Base-by-base conservation (phyloP, 768 basidiomycete genomes). In the Tylopilus sp. region DNA sequence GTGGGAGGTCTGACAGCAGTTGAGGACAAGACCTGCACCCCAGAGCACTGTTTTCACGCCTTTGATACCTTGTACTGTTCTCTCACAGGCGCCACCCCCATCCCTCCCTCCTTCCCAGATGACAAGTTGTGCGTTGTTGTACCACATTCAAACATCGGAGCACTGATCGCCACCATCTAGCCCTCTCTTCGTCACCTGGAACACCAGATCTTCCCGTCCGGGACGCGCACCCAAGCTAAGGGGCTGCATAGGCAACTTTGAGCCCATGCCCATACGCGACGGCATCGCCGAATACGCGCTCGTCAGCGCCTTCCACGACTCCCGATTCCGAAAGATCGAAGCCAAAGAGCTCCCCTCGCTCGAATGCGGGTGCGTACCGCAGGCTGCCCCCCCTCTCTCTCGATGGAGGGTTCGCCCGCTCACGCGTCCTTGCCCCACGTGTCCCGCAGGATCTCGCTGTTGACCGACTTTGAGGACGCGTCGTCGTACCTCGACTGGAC, bases 171-270 rank as follows among this genome's bases (percentile, higher is more conserved):
- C 33, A 28, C 34, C 28, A 8, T 45, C 34, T 16, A 70, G 69
- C 71, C 93, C 95, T 13, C 77, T 99, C 50, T 99, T 99, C 71
- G 92, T 98, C 29, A 98, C 96, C 7, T 99, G 95, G 95, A 94
- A 92, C 71, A 86, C 82, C 41, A 80, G 79, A 54, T 77, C 81
- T 29, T 77, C 77, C 52, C 83, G 81, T 52, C 73, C 82, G 19
- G 84, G 83, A 29, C 79, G 82, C 53, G 67, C 80, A 21, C 76
- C 83, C 41, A 77, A 81, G 53, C 76, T 99, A 56, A 76, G 96
- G 48, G 96, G 96, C 43, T 99, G 96, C 73, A 98, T 99, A 61
- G 96, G 96, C 63, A 93, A 82, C 71, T 99, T 99, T 63, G 83
- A 86, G 30, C 78, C 90, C 12, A 78, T 86, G 68, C 72, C 84